Base-by-base conservation (phyloP, 192 early-diverging fungal genomes). In the Tieghemiomyces parasiticus region DNA sequence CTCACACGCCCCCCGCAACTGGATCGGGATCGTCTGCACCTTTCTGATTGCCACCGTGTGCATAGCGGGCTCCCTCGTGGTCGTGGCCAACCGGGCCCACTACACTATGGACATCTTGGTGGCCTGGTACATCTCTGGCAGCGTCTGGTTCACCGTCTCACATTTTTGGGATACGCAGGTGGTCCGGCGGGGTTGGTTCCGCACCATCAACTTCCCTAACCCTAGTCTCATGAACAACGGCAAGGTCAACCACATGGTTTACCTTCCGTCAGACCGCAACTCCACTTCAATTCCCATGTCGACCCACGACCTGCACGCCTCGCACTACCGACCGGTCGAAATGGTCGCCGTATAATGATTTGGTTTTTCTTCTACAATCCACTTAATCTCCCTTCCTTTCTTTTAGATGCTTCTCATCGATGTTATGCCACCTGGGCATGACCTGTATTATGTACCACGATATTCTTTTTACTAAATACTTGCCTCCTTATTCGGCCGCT, bases 11-110 rank as follows among this genome's bases (percentile, higher is more conserved):
- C 75, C 75, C 14, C 56, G 56, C 19, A 58, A 58, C 33, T 22
- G 16, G 16, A 19, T 34, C 38, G 77, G 74, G 1, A 62, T 70
- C 14, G 55, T 66, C 10, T 62, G 67, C 35, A 61, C 73, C 13
- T 35, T 70, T 28, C 65, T 78, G 26, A 66, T 75, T 19, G 78
- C 71, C 72, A 55, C 47, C 4, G 61, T 78, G 30, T 74, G 73
- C 60, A 69, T 81, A 25, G 82, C 74, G 12, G 78, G 76, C 0
- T 76, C 76, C 24, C 64, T 84, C 4, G 60, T 81, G 24, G 75
- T 84, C 2, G 71, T 84, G 58, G 75, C 79, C 16, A 84, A 84
- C 49, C 71, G 78, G 16, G 78, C 82, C 1, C 82, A 84, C 60
- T 84, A 84, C 56, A 78, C 77, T 0, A 72, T 74, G 13, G 81